Conservation (phyloP, 345 rosid genomes). For the Hibiscus trionum region DNA sequence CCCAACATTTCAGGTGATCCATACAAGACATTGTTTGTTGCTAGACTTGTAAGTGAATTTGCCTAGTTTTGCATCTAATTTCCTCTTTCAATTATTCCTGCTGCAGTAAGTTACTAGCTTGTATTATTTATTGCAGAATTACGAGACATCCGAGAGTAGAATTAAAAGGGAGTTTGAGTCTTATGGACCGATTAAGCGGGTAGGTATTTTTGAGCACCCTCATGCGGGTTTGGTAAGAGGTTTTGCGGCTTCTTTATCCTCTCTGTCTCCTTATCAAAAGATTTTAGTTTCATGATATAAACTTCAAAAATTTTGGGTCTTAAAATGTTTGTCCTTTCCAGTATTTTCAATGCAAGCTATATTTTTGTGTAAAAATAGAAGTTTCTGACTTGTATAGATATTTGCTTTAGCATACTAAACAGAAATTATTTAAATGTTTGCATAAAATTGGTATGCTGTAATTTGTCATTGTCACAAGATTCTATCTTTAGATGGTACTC, state of each 20-base stretch:
- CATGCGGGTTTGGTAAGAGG: constrained; percentile 80
- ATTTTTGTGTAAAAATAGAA: neutral
- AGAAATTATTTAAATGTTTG: neutral
- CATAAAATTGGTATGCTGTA: neutral
- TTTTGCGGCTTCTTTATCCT: constrained; percentile 24
- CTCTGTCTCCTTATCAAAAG: constrained; percentile 15
- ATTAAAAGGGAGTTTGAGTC: constrained; percentile 99
- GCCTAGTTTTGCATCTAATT: constrained; percentile 8
- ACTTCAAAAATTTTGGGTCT: neutral
- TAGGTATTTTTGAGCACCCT: constrained; percentile 66
- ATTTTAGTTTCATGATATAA: constrained; percentile 3
- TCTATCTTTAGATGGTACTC: constrained; percentile 12
- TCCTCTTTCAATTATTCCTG: constrained; percentile 6
- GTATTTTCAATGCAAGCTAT: neutral
- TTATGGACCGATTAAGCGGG: constrained; percentile 98
- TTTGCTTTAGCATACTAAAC: constrained; percentile 13
- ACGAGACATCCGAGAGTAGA: constrained; percentile 94
- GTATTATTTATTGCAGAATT: constrained; percentile 53
- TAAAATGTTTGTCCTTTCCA: neutral
- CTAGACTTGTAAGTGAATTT: constrained; percentile 67
- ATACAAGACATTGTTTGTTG: constrained; percentile 90
- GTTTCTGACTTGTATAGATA: constrained; percentile 7
- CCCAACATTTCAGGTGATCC: constrained; percentile 92
- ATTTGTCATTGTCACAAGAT: constrained; percentile 3
- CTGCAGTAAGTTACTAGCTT: constrained; percentile 9